Evolutionary conservation across 768 basidiomycete genomes (phyloP).

Genomic region (Boletus tylopilopsis): DNA sequence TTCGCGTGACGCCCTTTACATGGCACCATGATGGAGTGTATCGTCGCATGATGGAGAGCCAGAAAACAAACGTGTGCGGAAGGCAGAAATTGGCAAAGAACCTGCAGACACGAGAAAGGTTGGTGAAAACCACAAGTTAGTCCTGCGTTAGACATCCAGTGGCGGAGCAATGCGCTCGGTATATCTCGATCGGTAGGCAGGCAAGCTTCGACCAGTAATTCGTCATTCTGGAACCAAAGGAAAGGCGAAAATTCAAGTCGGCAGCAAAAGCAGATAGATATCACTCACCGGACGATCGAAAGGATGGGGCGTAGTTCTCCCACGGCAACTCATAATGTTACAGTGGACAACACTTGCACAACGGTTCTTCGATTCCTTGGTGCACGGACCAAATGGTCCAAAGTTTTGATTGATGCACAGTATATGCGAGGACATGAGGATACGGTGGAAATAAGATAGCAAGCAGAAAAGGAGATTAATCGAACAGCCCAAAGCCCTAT

Average conservation of each 20-base stretch:
- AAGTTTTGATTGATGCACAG: conserved; percentile 24
- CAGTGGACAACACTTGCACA: background rate
- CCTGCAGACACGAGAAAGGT: conserved; percentile 40
- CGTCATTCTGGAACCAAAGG: conserved; percentile 26
- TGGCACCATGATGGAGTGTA: background rate
- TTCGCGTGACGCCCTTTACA: background rate
- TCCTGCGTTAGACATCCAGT: conserved; percentile 12
- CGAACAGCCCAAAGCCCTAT: conserved; percentile 96
- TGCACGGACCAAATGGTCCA: conserved; percentile 18
- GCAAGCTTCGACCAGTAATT: conserved; percentile 5
- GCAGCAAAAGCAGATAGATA: too few species aligned
- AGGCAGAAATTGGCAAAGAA: conserved; percentile 38
- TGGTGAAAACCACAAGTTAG: conserved; percentile 6
- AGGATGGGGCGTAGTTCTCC: too few species aligned
- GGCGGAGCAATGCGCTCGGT: conserved; percentile 29
- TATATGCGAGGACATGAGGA: conserved; percentile 14
- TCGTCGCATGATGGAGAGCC: conserved; percentile 17
- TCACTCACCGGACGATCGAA: too few species aligned
- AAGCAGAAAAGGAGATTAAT: conserved; percentile 45
- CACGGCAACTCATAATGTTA: too few species aligned
- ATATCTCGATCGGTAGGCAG: conserved; percentile 43
- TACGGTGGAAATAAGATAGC: conserved; percentile 28
- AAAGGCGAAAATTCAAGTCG: too few species aligned
- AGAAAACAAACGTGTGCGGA: conserved; percentile 35
- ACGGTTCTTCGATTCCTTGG: too few species aligned